Evolutionary conservation across 495 filamentous ascomycete species (phyloP).

Genomic region (Penicillium simplicissimum): DNA sequence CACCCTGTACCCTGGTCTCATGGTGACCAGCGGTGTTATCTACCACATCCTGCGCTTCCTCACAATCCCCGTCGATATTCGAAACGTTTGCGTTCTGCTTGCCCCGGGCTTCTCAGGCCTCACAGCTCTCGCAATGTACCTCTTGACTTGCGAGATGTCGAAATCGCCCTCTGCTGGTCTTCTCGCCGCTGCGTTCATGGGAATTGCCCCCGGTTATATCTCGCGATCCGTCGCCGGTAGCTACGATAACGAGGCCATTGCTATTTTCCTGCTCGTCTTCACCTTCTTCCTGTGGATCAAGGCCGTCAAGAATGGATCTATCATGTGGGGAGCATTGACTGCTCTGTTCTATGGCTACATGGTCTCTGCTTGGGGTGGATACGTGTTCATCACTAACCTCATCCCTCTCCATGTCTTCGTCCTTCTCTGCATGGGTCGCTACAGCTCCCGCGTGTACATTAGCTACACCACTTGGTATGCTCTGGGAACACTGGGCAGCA

Average conservation of each 20-base stretch:
- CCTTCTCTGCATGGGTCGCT: slow-evolving; percentile 94
- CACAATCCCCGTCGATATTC: slow-evolving; percentile 94
- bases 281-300: slow-evolving; percentile 99
- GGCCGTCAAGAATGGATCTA: slow-evolving; percentile 90
- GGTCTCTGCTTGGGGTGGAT: slow-evolving; percentile 99
- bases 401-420: slow-evolving; percentile 96
- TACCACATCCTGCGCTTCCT: slow-evolving; percentile 92
- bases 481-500: slow-evolving; percentile 92
- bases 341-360: slow-evolving; percentile 99
- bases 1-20: slow-evolving; percentile 96
- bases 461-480: slow-evolving; percentile 98
- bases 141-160: slow-evolving; percentile 95
- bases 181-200: slow-evolving; percentile 94
- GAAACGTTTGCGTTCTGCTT: slow-evolving; percentile 96
- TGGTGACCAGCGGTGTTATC: slow-evolving; percentile 98
- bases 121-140: slow-evolving; percentile 90
- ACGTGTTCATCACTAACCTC: slow-evolving; percentile 99
- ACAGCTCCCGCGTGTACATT: slow-evolving; percentile 91
- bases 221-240: slow-evolving; percentile 96
- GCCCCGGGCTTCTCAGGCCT: slow-evolving; percentile 95
- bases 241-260: slow-evolving; percentile 99
- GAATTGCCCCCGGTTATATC: slow-evolving; percentile 96
- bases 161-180: slow-evolving; percentile 90
- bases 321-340: slow-evolving; percentile 92
- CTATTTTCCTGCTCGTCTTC: slow-evolving; percentile 97